Percentiles rank a stretch among this genome's conserved stretches.
Conservation (phyloP, 2,329 filamentous ascomycete species). For the Verticillium albo-atrum region DNA sequence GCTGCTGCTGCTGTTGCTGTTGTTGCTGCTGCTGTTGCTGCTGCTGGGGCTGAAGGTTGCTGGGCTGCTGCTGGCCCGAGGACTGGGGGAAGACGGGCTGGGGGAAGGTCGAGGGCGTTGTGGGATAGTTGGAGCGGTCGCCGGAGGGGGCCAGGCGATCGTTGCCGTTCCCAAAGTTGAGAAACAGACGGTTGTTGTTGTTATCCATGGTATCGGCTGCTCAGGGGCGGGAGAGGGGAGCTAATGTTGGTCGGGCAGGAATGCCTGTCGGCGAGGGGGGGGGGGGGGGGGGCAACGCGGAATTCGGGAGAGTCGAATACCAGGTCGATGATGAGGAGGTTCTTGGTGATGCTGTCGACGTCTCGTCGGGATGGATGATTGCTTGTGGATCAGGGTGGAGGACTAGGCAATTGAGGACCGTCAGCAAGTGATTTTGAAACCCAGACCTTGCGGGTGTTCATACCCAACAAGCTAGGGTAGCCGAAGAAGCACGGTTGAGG, state of each 20-base stretch:
- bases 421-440: neutral
- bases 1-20: constrained; percentile 35
- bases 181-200: constrained; percentile 56
- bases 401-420: neutral
- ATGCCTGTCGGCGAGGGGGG: neutral
- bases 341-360: neutral
- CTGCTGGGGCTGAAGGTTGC: constrained; percentile 37
- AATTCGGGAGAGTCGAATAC: neutral
- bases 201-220: constrained; percentile 42
- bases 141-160: constrained; percentile 55
- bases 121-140: constrained; percentile 67
- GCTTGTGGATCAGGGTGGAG: neutral
- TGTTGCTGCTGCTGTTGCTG: constrained; percentile 20
- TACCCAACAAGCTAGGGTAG: neutral
- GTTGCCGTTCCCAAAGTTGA: constrained; percentile 64
- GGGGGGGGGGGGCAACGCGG: too few species aligned
- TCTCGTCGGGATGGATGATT: neutral
- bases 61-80: constrained; percentile 35
- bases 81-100: constrained; percentile 67
- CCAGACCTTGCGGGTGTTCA: neutral
- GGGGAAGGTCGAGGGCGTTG: constrained; percentile 92
- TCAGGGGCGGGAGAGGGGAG: neutral
- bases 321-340: neutral
- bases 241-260: neutral
- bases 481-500: neutral